Conservation (phyloP, 1,284 basidiomycete genomes). For the Cutaneotrichosporon arboriforme region DNA sequence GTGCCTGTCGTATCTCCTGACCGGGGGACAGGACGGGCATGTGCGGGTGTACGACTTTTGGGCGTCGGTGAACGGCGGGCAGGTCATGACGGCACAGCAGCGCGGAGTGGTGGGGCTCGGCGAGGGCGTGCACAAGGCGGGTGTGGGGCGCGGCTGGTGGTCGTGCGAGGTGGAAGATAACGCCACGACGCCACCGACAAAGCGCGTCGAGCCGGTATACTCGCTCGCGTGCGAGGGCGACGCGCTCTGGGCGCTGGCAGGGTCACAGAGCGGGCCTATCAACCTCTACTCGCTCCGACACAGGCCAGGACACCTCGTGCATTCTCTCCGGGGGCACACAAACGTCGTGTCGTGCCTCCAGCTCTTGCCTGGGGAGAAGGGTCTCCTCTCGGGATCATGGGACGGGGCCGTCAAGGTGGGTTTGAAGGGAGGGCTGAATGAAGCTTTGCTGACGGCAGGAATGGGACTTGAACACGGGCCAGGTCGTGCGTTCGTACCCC, state of each 20-base stretch:
- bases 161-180: conserved; percentile 46
- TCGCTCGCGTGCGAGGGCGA: conserved; percentile 84
- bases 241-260: conserved; percentile 81
- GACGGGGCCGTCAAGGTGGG: conserved; percentile 82
- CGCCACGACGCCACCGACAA: conserved; percentile 1
- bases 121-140: conserved; percentile 85
- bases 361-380: conserved; percentile 72
- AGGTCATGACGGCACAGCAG: conserved; percentile 82
- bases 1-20: conserved; percentile 84
- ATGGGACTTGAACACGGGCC: conserved; percentile 96
- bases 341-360: conserved; percentile 81
- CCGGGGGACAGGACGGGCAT: conserved; percentile 89
- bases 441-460: conserved; percentile 56
- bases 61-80: conserved; percentile 77
- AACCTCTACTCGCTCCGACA: conserved; percentile 91
- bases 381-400: conserved; percentile 88
- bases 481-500: conserved; percentile 68
- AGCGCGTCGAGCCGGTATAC: conserved; percentile 64
- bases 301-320: conserved; percentile 73
- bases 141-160: conserved; percentile 86
- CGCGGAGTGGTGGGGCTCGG: conserved; percentile 82
- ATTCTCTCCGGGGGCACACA: conserved; percentile 65
- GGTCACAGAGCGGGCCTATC: conserved; percentile 76
- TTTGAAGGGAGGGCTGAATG: conserved; percentile 23
- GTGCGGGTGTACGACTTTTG: conserved; percentile 91